phyloP scores from a whole-genome alignment of 2,329 filamentous ascomycete species.

The Exophiala bonariae region DNA sequence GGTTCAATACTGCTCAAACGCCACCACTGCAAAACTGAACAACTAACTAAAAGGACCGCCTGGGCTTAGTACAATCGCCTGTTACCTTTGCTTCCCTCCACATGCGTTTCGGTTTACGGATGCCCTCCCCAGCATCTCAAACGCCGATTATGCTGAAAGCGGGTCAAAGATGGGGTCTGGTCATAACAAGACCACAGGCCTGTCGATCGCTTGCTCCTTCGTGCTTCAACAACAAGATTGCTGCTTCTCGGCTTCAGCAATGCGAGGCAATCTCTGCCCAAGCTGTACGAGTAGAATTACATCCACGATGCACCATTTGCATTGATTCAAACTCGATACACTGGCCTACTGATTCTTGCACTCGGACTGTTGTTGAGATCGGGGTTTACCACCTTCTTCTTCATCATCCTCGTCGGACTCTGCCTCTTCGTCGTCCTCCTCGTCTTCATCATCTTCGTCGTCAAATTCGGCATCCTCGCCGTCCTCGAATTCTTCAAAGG shows the following conservation, averaged over 20 bases:
- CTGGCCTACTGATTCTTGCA: constrained; percentile 63
- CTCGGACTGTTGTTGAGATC: constrained; percentile 88
- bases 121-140: constrained; percentile 11
- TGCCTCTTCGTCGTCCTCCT: constrained; percentile 82
- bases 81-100: constrained; percentile 6
- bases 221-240: too few species aligned
- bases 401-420: constrained; percentile 66
- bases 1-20: too few species aligned
- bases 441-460: constrained; percentile 89
- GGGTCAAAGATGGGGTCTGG: constrained; percentile 6
- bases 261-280: too few species aligned
- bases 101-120: constrained; percentile 1
- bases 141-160: constrained; percentile 20
- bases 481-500: constrained; percentile 90
- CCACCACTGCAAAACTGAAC: too few species aligned
- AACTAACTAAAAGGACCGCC: constrained; percentile 2
- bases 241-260: too few species aligned
- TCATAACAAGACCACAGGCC: constrained; percentile 1
- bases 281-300: too few species aligned
- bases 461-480: constrained; percentile 80
- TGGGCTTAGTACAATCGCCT: not conserved
- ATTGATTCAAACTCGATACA: not conserved
- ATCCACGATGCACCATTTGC: too few species aligned
- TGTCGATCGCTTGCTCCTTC: constrained; percentile 8
- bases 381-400: constrained; percentile 46